A percentile compares a stretch with the other conserved stretches of the same genome.
Conservation (phyloP, 1,139 yeast species). For the Blastobotrys buckinghamii region DNA sequence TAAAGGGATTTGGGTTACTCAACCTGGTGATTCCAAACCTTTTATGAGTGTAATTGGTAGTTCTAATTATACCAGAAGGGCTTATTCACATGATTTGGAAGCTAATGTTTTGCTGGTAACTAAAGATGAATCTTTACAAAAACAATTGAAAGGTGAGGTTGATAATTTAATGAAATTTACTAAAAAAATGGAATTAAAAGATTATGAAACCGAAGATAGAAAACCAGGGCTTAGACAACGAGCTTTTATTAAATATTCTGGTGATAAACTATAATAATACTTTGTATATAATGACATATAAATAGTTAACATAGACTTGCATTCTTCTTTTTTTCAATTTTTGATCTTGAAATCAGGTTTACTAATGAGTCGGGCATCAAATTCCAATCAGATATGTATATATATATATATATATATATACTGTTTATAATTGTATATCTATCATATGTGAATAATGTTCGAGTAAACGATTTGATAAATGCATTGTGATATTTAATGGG, state of each 20-base stretch:
- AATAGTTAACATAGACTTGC: too few species aligned
- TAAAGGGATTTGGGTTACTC: conserved; percentile 87
- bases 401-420: too few species aligned
- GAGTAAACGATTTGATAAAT: too few species aligned
- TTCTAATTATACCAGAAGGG: conserved; percentile 86
- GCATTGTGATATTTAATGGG: too few species aligned
- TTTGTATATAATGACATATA: too few species aligned
- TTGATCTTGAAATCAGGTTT: too few species aligned
- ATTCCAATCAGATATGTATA: too few species aligned
- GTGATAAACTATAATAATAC: conserved; percentile 49
- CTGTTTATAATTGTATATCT: too few species aligned
- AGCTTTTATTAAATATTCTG: conserved; percentile 39
- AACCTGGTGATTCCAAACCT: conserved; percentile 49
- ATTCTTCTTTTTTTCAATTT: too few species aligned
- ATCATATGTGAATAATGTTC: too few species aligned
- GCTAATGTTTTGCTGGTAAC: conserved; percentile 78
- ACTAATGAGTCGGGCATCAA: too few species aligned
- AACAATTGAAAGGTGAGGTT: conserved; percentile 56
- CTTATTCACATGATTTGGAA: conserved; percentile 83
- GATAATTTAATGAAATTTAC: conserved; percentile 54
- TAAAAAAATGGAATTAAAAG: conserved; percentile 45
- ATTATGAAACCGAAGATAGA: conserved; percentile 59
- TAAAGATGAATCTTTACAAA: conserved; percentile 53
- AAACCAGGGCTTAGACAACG: conserved; percentile 56
- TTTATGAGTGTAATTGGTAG: conserved; percentile 82